Base-by-base conservation (phyloP, 257 asterid species). In the Prunella vulgaris region DNA sequence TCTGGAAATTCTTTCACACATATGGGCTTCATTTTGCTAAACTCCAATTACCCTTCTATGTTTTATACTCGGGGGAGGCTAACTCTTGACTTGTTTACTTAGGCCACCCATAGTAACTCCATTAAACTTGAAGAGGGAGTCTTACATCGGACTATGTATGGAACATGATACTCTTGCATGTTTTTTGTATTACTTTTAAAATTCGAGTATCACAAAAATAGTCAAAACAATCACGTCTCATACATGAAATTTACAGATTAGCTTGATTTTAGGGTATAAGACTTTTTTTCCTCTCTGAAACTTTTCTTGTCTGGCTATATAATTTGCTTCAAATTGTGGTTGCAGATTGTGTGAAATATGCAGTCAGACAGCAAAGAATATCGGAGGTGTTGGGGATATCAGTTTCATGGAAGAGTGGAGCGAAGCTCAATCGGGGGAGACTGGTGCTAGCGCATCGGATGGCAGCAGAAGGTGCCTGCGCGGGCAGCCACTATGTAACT, bases 321-420 rank as follows among this genome's bases (percentile, higher is more conserved):
- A 44, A 40, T 74, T 37, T 10, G 17, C 68, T 32, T 52, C 24
- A 17, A 27, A 38, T 24, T 9, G 22, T 70, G 28, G 8, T 62
- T 76, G 84, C 91, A 91, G 97, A 79, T 63, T 81, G 60, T 91
- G 97, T 48, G 97, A 89, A 81, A 89, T 91, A 68, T 91, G 97
- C 64, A 88, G 93, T 13, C 79, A 78, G 79, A 77, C 73, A 10
- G 97, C 87, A 17, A 79, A 76, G 73, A 87, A 91, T 65, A 66
- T 87, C 14, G 78, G 78, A 2, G 93, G 93, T 10, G 54, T 73
- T 2, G 74, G 82, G 4, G 86, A 83, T 46, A 56, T 35, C 5
- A 77, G 80, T 22, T 85, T 91, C 77, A 78, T 91, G 82, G 91
- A 81, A 70, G 93, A 82, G 68, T 86, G 97, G 97, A 88, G 81